phyloP scores from a whole-genome alignment of 1,284 basidiomycete genomes.

The Trichosporon inkin region DNA sequence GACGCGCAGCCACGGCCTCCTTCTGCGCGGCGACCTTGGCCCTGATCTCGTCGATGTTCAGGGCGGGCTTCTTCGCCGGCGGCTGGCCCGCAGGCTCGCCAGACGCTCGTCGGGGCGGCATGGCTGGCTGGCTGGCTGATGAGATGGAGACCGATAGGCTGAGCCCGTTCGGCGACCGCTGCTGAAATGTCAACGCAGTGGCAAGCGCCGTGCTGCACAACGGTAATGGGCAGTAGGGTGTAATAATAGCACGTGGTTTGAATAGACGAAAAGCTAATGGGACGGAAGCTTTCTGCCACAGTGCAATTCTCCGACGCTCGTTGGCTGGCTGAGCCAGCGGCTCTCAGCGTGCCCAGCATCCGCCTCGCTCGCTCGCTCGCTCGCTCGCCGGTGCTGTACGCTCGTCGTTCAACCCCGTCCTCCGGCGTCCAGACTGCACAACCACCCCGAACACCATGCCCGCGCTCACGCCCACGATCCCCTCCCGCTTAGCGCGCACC shows the following conservation, averaged over 20 bases:
- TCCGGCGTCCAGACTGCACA: not conserved
- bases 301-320: slow-evolving; percentile 2
- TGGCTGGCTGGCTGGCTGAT: not conserved
- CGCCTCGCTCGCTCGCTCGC: not conserved
- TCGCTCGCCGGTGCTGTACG: not conserved
- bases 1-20: slow-evolving; percentile 64
- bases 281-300: not conserved
- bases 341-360: not conserved
- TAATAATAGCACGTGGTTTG: not conserved
- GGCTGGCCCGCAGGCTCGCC: slow-evolving; percentile 23
- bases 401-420: not conserved
- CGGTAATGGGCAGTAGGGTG: not conserved
- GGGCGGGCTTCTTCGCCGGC: slow-evolving; percentile 23
- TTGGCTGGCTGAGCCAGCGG: slow-evolving; percentile 3
- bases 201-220: not conserved
- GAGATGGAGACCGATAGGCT: not conserved
- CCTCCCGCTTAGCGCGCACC: slow-evolving; percentile 74
- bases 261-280: not conserved
- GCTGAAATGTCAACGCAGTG: not conserved
- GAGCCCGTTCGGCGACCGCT: not conserved
- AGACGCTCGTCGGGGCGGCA: slow-evolving; percentile 16
- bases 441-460: slow-evolving; percentile 6
- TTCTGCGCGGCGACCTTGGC: slow-evolving; percentile 81
- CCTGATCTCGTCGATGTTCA: slow-evolving; percentile 36
- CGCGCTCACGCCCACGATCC: slow-evolving; percentile 73